phyloP scores from a whole-genome alignment of 2,329 filamentous ascomycete genomes.

The Trichoderma aggressivum region DNA sequence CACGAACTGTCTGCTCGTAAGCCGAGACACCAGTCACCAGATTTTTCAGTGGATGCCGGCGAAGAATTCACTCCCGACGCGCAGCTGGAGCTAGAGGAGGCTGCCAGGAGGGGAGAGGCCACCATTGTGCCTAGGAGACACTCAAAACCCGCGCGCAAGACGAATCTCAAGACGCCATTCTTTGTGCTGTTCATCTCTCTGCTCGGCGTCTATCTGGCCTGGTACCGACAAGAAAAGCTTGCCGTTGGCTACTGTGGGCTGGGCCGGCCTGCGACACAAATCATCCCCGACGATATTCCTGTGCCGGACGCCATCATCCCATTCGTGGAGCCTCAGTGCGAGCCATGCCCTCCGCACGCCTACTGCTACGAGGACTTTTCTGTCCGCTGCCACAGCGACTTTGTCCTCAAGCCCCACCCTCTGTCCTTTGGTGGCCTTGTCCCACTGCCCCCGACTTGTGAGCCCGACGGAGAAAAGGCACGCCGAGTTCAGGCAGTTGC shows the following conservation, averaged over 20 bases:
- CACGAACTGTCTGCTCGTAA: constrained; percentile 54
- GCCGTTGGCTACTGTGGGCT: constrained; percentile 92
- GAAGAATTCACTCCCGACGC: constrained; percentile 96
- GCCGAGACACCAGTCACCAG: constrained; percentile 32
- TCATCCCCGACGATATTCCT: constrained; percentile 47
- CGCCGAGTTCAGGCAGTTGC: constrained; percentile 83
- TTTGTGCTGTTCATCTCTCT: constrained; percentile 69
- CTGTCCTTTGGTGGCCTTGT: constrained; percentile 76
- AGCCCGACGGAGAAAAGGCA: constrained; percentile 90
- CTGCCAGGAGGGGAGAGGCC: constrained; percentile 52
- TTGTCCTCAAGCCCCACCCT: constrained; percentile 80
- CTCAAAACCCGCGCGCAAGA: constrained; percentile 36
- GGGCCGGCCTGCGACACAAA: constrained; percentile 57
- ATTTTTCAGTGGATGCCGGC: constrained; percentile 57
- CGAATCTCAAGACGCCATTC: constrained; percentile 60
- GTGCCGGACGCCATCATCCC: constrained; percentile 71
- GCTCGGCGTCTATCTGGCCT: constrained; percentile 68
- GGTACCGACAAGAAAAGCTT: constrained; percentile 95
- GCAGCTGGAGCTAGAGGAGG: constrained; percentile 73
- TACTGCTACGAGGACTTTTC: constrained; percentile 78
- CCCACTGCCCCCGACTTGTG: constrained; percentile 85
- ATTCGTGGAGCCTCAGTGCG: constrained; percentile 75
- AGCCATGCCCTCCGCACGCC: constrained; percentile 85
- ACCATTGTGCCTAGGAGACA: constrained; percentile 44
- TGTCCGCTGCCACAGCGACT: constrained; percentile 80